Base-by-base conservation (phyloP, 2,329 filamentous ascomycete genomes). In the Onygenales sp. region DNA sequence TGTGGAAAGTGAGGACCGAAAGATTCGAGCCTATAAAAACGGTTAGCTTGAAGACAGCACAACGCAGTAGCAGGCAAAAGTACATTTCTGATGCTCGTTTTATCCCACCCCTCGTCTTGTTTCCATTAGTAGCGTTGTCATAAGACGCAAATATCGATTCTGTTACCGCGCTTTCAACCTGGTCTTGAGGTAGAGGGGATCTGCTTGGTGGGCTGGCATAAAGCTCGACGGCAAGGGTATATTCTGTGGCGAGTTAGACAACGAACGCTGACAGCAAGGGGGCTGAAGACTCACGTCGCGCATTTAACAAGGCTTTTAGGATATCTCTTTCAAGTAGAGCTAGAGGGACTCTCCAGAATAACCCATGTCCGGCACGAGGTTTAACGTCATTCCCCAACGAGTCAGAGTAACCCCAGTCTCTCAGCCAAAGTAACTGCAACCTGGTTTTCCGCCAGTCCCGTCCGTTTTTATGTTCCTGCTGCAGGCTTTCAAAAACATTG, bases 41-140 rank as follows among this genome's bases (percentile, higher is more conserved):
- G 32, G 44, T 59, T 21, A 60, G 44, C 31, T 17, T 31, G 32
- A 33, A 5, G 39, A 27, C 21, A 41, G 32, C 13, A n/a, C 38
- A 27, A 43, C 6, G 52, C 51, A 41, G 49, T 21, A 10, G 47
- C 50, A 41, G 14, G 33, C 32, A 6, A 17, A 69, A 74, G 61
- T 64, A 76, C 74, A 80, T 76, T 43, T 82, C 79, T 48, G 75
- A 76, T 9, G 82, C 81, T 61, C 75, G 79, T 63, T 81, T 84
- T 72, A 85, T 78, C 11, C 78, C 78, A 13, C 82, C 82, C 59
- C 82, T 74, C 14, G 75, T 82, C 57, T 75, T 74, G 61, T 84
- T 85, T 33, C 82, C 82, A 60, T 85, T 85, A 63, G 77, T 84
- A 17, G 82, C 82, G 58, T 82, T 82, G 62, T 85, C 82, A 62